Evolutionary conservation across 2,329 filamentous ascomycete genomes (phyloP).

Genomic region (Fusarium sp.): DNA sequence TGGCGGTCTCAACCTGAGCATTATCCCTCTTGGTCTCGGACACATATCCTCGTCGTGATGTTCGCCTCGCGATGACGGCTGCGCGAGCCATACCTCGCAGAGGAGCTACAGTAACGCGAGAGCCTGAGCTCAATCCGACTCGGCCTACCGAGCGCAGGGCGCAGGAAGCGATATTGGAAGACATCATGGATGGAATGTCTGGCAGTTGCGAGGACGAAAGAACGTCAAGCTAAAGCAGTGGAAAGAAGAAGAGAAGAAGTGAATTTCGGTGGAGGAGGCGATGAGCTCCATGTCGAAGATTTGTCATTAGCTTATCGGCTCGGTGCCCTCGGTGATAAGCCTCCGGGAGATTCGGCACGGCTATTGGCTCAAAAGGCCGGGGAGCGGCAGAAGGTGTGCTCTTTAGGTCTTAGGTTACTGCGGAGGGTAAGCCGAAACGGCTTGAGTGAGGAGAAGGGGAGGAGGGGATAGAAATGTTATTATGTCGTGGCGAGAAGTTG

Average conservation of each 20-base stretch:
- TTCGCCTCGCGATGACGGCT: constrained; percentile 42
- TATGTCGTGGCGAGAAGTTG: constrained; percentile 20
- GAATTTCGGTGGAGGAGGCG: constrained; percentile 40
- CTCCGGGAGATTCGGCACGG: constrained; percentile 28
- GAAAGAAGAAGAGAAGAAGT: constrained; percentile 32
- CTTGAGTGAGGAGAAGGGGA: constrained; percentile 15
- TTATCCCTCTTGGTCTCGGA: constrained; percentile 82
- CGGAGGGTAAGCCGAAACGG: constrained; percentile 20
- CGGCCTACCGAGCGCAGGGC: constrained; percentile 80
- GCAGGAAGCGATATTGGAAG: constrained; percentile 72
- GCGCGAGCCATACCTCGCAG: constrained; percentile 47
- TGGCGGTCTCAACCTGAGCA: constrained; percentile 87
- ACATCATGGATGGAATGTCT: constrained; percentile 59
- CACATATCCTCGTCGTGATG: constrained; percentile 76
- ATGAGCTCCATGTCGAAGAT: constrained; percentile 45
- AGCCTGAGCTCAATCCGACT: constrained; percentile 61
- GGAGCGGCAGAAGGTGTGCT: constrained; percentile 24
- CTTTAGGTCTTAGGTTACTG: constrained; percentile 19
- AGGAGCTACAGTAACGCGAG: constrained; percentile 51
- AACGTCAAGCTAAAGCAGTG: constrained; percentile 34
- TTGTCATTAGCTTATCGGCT: constrained; percentile 53
- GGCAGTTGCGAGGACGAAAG: constrained; percentile 39
- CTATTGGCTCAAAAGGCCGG: constrained; percentile 48
- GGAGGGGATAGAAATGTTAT: constrained; percentile 14
- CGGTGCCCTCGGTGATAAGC: constrained; percentile 52